phyloP scores from a whole-genome alignment of 2,329 filamentous ascomycete genomes.

The Gnomoniopsis sp. region DNA sequence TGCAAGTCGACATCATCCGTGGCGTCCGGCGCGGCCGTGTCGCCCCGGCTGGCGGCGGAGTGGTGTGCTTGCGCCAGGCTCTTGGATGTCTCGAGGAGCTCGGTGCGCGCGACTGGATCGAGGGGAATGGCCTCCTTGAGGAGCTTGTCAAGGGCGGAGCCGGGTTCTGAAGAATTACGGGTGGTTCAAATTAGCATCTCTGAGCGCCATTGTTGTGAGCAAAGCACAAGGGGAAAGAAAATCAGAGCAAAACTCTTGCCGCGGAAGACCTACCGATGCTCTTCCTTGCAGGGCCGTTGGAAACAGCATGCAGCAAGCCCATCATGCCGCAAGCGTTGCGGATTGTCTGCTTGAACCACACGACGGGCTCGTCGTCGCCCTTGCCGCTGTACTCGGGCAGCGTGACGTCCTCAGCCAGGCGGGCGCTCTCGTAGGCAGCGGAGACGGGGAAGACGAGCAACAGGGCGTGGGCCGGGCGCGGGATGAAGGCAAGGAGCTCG shows the following conservation, averaged over 20 bases:
- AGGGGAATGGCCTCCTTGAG: slow-evolving; percentile 69
- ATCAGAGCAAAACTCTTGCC: no score
- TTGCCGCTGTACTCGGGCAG: slow-evolving; percentile 62
- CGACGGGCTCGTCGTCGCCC: slow-evolving; percentile 68
- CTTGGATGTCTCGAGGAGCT: slow-evolving; percentile 72
- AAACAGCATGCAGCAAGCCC: slow-evolving; percentile 77
- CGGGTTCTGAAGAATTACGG: slow-evolving; percentile 32
- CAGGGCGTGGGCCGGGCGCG: slow-evolving; percentile 81
- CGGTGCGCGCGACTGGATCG: slow-evolving; percentile 61
- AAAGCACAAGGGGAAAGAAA: neutral
- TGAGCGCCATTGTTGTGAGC: neutral
- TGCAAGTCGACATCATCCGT: slow-evolving; percentile 86
- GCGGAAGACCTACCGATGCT: slow-evolving; percentile 51
- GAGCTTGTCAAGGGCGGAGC: slow-evolving; percentile 60
- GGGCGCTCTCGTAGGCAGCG: slow-evolving; percentile 72
- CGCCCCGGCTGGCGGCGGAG: slow-evolving; percentile 71
- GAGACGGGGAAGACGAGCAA: slow-evolving; percentile 90
- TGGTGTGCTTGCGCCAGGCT: slow-evolving; percentile 76
- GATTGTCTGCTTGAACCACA: slow-evolving; percentile 97
- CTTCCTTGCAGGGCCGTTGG: slow-evolving; percentile 68
- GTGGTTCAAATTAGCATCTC: neutral
- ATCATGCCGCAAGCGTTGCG: slow-evolving; percentile 91
- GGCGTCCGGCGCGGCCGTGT: slow-evolving; percentile 74
- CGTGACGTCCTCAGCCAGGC: slow-evolving; percentile 67
- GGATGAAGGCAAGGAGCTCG: slow-evolving; percentile 79